phyloP scores from a whole-genome alignment of 805 yeast genomes.

The Metschnikowia lachancei region DNA sequence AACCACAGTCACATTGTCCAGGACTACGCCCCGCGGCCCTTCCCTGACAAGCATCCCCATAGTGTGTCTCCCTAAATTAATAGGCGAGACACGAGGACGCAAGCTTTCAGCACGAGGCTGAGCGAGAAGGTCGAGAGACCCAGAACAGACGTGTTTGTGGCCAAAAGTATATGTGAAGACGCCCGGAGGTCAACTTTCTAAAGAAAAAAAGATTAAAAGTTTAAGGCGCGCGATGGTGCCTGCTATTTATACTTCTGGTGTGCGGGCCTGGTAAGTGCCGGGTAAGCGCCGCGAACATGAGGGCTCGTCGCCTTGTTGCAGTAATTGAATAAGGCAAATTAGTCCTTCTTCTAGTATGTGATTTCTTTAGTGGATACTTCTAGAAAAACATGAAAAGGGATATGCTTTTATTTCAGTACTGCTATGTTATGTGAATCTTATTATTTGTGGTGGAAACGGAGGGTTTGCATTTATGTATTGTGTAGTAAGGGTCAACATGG shows the following conservation, averaged over 20 bases:
- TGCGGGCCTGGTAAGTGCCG: conserved; percentile 12
- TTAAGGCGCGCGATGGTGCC: conserved; percentile 2
- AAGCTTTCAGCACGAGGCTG: conserved; percentile 23
- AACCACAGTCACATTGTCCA: conserved; percentile 17
- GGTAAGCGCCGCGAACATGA: too few relatives aligned
- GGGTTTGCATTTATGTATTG: too few relatives aligned
- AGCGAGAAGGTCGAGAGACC: conserved; percentile 18
- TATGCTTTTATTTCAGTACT: too few relatives aligned
- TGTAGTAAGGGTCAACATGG: too few relatives aligned
- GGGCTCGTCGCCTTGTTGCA: too few relatives aligned
- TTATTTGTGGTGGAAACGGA: too few relatives aligned
- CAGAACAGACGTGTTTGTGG: conserved; percentile 24
- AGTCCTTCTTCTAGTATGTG: too few relatives aligned
- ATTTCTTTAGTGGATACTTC: too few relatives aligned
- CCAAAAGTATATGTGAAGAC: conserved; percentile 26
- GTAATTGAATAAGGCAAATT: too few relatives aligned
- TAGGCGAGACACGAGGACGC: conserved; percentile 33
- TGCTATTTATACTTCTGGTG: conserved; percentile 3
- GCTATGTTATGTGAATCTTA: too few relatives aligned
- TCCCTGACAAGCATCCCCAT: conserved; percentile 18
- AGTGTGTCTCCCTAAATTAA: conserved; percentile 37
- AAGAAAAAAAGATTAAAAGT: conserved; percentile 19
- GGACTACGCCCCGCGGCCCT: conserved; percentile 8
- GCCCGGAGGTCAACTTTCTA: conserved; percentile 43
- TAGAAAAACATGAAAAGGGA: too few relatives aligned